Percentiles rank a stretch among this genome's conserved stretches.
Conservation (phyloP, 1,284 basidiomycete species). For the Taiwanofungus camphoratus region DNA sequence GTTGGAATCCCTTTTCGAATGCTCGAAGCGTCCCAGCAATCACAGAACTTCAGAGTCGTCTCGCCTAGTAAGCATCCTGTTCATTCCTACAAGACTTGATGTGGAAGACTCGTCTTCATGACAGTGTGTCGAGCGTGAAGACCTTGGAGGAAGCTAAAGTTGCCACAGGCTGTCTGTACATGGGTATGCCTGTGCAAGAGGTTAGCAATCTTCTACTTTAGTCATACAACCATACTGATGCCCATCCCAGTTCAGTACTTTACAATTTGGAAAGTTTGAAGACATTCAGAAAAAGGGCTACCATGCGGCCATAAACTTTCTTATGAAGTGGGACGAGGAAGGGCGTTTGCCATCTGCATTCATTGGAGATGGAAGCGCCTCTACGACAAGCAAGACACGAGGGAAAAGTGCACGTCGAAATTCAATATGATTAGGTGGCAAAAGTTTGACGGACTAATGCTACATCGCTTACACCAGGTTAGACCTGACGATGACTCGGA, state of each 20-base stretch:
- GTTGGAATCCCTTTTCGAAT: conserved; percentile 89
- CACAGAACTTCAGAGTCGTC: conserved; percentile 92
- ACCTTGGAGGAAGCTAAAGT: conserved; percentile 93
- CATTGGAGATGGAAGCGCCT: conserved; percentile 49
- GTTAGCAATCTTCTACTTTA: conserved; percentile 33
- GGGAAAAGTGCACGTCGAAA: conserved; percentile 74
- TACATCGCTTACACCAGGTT: no score
- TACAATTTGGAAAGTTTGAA: conserved; percentile 78
- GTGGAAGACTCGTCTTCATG: background rate
- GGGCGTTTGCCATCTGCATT: conserved; percentile 72
- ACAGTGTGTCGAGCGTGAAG: conserved; percentile 90
- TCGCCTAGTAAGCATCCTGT: conserved; percentile 77
- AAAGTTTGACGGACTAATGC: no score
- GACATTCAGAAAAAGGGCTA: conserved; percentile 86
- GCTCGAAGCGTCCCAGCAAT: conserved; percentile 83
- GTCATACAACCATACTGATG: background rate
- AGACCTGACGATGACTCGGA: no score
- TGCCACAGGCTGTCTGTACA: conserved; percentile 84
- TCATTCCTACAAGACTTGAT: background rate
- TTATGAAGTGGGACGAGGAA: conserved; percentile 79
- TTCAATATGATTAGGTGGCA: conserved; percentile 53
- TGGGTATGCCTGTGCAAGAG: conserved; percentile 92
- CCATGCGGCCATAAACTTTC: conserved; percentile 62
- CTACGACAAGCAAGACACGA: conserved; percentile 49
- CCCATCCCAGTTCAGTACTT: conserved; percentile 60